phyloP scores from a whole-genome alignment of 176 grass and related monocot genomes.

The Zoysia pacifica region DNA sequence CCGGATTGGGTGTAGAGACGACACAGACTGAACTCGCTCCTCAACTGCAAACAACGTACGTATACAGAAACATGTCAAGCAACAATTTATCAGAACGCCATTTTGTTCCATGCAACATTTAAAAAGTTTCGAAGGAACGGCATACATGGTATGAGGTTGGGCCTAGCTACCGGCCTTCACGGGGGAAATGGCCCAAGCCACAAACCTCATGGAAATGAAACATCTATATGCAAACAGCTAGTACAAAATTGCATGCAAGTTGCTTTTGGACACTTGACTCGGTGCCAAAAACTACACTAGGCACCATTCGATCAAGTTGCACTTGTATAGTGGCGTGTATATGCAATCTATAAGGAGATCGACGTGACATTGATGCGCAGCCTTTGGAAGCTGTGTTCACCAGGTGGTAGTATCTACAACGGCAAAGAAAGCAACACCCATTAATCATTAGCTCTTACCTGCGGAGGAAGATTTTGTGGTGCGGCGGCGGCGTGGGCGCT shows the following conservation, averaged over 20 bases:
- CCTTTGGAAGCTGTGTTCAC: constrained; percentile 1
- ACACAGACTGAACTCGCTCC: constrained; percentile 89
- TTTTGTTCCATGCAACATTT: too few relatives aligned
- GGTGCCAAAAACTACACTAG: constrained; percentile 19
- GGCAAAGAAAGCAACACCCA: constrained; percentile 38
- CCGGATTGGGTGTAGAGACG: constrained; percentile 77
- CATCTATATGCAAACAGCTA: background rate
- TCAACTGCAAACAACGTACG: constrained; percentile 43
- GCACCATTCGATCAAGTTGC: constrained; percentile 29
- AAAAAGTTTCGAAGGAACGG: background rate
- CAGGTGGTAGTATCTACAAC: constrained; percentile 18
- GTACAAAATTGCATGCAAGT: background rate
- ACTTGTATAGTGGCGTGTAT: background rate
- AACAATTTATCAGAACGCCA: background rate
- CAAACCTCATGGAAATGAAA: constrained; percentile 24
- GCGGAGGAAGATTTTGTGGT: constrained; percentile 21
- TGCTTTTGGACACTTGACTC: constrained; percentile 25
- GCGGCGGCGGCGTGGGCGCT: constrained; percentile 3
- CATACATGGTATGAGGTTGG: background rate
- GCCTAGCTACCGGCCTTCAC: background rate
- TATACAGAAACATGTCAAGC: background rate
- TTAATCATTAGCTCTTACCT: constrained; percentile 30
- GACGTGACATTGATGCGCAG: constrained; percentile 27
- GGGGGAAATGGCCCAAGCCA: background rate
- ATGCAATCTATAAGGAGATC: constrained; percentile 22